Evolutionary conservation across 768 basidiomycete species (phyloP).

Genomic region (Sarcodon aspratus): DNA sequence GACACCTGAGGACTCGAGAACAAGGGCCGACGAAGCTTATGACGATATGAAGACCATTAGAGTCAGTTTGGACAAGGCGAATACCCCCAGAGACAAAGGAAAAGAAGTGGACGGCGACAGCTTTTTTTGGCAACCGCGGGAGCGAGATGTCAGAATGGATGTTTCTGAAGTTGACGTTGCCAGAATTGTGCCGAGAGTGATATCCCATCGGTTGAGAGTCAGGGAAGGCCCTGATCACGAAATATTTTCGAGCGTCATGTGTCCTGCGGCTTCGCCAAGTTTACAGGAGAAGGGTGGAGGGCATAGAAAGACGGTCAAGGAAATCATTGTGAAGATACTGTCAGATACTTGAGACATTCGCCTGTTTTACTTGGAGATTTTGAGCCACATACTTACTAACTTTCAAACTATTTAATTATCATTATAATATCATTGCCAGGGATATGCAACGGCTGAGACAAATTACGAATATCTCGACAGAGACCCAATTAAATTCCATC

Average conservation of each 20-base stretch:
- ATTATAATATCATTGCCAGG: too few species aligned
- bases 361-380: too few species aligned
- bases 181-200: slow-evolving; percentile 57
- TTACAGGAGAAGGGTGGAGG: slow-evolving; percentile 13
- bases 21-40: slow-evolving; percentile 1
- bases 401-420: too few species aligned
- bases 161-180: slow-evolving; percentile 70
- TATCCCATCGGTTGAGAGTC: slow-evolving; percentile 66
- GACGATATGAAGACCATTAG: slow-evolving; percentile 2
- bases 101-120: background rate
- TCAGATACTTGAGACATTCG: slow-evolving; percentile 28
- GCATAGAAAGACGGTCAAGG: slow-evolving; percentile 48
- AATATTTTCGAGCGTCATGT: slow-evolving; percentile 50
- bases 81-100: background rate
- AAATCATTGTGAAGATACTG: slow-evolving; percentile 49
- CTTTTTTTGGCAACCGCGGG: slow-evolving; percentile 3
- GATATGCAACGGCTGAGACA: too few species aligned
- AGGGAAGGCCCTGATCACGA: slow-evolving; percentile 64
- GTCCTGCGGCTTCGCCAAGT: slow-evolving; percentile 31
- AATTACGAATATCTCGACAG: too few species aligned
- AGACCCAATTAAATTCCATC: too few species aligned
- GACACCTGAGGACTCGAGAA: slow-evolving; percentile 7
- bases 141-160: slow-evolving; percentile 29
- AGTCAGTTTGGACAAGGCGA: slow-evolving; percentile 2
- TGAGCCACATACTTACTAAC: too few species aligned